Base-by-base conservation (phyloP, 2,329 filamentous ascomycete species). In the Dissoconium aciculare region DNA sequence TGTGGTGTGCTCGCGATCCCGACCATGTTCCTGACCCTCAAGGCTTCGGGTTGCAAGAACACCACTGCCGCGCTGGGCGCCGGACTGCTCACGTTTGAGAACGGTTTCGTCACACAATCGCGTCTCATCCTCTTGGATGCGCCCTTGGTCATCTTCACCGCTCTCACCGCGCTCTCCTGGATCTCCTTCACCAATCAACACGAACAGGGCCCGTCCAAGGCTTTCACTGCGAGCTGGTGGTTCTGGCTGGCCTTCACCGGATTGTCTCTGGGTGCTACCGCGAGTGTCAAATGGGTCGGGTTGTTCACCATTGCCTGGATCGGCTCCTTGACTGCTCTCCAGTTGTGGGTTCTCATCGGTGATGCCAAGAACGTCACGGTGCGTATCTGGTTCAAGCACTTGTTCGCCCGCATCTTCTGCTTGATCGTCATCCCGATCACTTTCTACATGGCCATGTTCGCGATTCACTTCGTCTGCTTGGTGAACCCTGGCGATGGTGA, bases 221-320 rank as follows among this genome's bases (percentile, higher is more conserved):
- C 89, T 12, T 98, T 98, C 62, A 66, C 75, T 43, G 70, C 79
- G 5, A 77, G 74, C 49, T 98, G 89, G 89, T 98, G 89, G 89
- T 94, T 95, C 62, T 98, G 89, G 87, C 69, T 98, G 32, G 67
- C 69, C 34, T 74, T 82, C 53, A 91, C 81, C 26, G 89, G 89
- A 46, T 62, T 98, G 26, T 80, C 78, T 21, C 66, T 98, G 30
- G 89, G 89, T 39, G 77, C 87, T 30, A 95, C 89, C 5, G 72
- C 77, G 39, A 95, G 87, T 61, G 85, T 95, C 50, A 98, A 98
- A 64, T 98, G 89, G 89, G 89, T 98, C 51, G 89, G 89, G 30
- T 67, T 98, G 31, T 95, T 98, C 65, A 98, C 89, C 40, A 94
- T 94, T 56, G 89, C 87, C 28, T 98, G 89, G 89, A 83, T 98